Evolutionary conservation across 2,329 filamentous ascomycete genomes (phyloP).

Genomic region (Ophiostoma sp.): DNA sequence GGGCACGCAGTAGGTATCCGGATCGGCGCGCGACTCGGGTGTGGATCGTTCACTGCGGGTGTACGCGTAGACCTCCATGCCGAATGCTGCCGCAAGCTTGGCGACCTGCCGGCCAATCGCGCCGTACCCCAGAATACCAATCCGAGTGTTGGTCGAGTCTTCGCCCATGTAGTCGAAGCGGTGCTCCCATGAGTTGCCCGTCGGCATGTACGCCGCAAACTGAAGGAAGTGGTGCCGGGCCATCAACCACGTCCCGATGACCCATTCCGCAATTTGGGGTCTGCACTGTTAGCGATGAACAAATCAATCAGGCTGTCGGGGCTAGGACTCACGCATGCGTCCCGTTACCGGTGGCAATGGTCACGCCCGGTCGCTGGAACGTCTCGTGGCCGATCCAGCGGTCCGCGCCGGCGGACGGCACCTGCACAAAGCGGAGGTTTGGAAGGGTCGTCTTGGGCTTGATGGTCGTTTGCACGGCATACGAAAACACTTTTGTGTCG

Average conservation of each 20-base stretch:
- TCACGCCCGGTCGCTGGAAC: slow-evolving; percentile 40
- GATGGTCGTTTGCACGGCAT: slow-evolving; percentile 30
- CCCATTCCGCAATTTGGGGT: slow-evolving; percentile 39
- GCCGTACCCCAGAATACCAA: slow-evolving; percentile 47
- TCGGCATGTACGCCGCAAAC: slow-evolving; percentile 25
- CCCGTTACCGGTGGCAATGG: slow-evolving; percentile 46
- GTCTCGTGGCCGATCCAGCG: slow-evolving; percentile 40
- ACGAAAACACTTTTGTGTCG: background rate
- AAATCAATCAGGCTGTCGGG: background rate
- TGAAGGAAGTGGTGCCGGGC: slow-evolving; percentile 31
- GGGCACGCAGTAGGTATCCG: slow-evolving; percentile 61
- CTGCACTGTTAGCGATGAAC: no score
- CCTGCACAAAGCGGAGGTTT: slow-evolving; percentile 47
- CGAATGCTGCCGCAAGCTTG: slow-evolving; percentile 56
- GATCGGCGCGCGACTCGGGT: slow-evolving; percentile 58
- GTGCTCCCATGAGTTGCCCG: slow-evolving; percentile 27
- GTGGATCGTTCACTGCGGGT: slow-evolving; percentile 56
- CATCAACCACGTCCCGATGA: slow-evolving; percentile 36
- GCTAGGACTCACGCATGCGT: slow-evolving; percentile 38
- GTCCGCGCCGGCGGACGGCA: slow-evolving; percentile 47
- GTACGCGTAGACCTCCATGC: slow-evolving; percentile 68
- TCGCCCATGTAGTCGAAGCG: slow-evolving; percentile 12
- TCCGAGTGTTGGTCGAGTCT: slow-evolving; percentile 39
- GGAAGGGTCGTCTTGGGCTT: slow-evolving; percentile 29
- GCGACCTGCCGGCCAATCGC: slow-evolving; percentile 48